phyloP scores from a whole-genome alignment of 768 basidiomycete genomes.

The Russula brevipes region DNA sequence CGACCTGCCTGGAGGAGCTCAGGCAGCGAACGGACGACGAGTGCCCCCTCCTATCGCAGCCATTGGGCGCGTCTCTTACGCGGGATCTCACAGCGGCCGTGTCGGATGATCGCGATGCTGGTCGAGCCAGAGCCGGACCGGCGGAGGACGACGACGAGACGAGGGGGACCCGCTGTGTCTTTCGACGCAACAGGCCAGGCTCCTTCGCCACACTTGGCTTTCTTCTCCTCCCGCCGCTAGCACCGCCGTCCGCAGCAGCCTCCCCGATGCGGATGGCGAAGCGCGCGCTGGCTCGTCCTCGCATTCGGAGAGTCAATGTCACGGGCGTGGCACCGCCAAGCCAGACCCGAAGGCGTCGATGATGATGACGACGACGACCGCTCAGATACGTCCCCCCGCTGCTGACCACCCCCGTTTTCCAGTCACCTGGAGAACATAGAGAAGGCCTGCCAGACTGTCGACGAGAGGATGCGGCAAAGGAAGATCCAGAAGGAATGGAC shows the following conservation, averaged over 20 bases:
- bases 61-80: background rate
- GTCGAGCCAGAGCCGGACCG: too few species aligned
- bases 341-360: background rate
- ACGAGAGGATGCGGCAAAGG: conserved; percentile 8
- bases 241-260: background rate
- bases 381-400: too few species aligned
- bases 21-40: background rate
- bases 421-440: conserved; percentile 1
- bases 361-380: too few species aligned
- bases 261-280: background rate
- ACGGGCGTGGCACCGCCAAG: background rate
- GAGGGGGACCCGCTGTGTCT: background rate
- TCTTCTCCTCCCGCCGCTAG: background rate
- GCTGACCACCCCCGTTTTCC: background rate
- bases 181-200: background rate
- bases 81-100: too few species aligned
- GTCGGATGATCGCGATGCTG: too few species aligned
- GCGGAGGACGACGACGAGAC: too few species aligned
- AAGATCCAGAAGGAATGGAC: background rate
- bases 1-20: background rate
- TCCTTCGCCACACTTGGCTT: conserved; percentile 6
- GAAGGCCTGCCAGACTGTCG: background rate
- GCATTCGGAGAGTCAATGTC: background rate
- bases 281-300: background rate
- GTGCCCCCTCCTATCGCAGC: background rate